These are phyloP conservation scores for Boehmeria nivea DNA, from an alignment of 306 rosid species.

Conservation along the genomic window DNA sequence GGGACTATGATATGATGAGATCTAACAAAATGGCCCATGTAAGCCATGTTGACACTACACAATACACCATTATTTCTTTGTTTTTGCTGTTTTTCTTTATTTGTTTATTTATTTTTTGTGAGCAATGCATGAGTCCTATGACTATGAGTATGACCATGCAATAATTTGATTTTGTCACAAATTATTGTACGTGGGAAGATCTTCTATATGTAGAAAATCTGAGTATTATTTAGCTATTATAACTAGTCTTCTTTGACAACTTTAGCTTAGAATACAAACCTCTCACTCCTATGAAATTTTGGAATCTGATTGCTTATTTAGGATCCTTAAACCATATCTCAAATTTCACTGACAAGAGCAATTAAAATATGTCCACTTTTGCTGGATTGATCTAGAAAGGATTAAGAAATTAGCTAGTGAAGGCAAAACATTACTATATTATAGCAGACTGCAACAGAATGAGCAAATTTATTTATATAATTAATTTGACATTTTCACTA, in stretches of 20 bases:
- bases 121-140: neutral
- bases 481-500: too few species aligned
- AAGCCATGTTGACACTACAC: slow-evolving; percentile 14
- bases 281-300: neutral
- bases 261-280: neutral
- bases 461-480: too few species aligned
- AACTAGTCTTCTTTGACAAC: too few species aligned
- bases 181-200: neutral
- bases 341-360: neutral
- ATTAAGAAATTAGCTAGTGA: too few species aligned
- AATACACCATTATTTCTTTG: slow-evolving; percentile 8
- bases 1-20: neutral
- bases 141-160: slow-evolving; percentile 4
- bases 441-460: too few species aligned
- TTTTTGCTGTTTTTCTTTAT: neutral
- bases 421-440: too few species aligned
- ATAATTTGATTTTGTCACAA: slow-evolving; percentile 1
- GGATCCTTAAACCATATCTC: slow-evolving; percentile 4
- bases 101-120: neutral
- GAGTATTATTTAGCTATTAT: neutral
- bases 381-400: too few species aligned
- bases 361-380: neutral
- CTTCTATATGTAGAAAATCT: slow-evolving; percentile 6
- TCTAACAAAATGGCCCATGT: slow-evolving; percentile 6
- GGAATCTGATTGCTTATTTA: neutral